Evolutionary conservation across 2,329 filamentous ascomycete species (phyloP).

Genomic region (Fusarium sublunatum): DNA sequence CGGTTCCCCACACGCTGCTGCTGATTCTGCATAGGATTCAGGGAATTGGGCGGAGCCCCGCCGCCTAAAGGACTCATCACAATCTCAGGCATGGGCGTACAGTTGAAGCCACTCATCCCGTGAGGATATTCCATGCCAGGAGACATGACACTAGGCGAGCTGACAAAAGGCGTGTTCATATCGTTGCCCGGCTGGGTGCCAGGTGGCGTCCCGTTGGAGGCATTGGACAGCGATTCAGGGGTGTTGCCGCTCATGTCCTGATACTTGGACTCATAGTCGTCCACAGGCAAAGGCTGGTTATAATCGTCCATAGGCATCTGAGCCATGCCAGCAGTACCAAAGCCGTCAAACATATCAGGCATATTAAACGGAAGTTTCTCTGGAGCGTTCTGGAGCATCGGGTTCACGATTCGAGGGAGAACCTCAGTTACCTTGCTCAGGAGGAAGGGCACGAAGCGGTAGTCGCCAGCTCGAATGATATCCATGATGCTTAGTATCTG

Average conservation of each 20-base stretch:
- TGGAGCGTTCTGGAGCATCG: constrained; percentile 69
- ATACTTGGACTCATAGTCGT: constrained; percentile 57
- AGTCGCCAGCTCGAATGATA: constrained; percentile 77
- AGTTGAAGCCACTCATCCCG: constrained; percentile 56
- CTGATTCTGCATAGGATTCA: constrained; percentile 40
- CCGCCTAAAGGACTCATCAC: constrained; percentile 62
- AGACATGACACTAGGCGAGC: constrained; percentile 66
- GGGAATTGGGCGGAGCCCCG: constrained; percentile 33
- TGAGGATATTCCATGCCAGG: constrained; percentile 63
- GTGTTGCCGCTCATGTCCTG: constrained; percentile 51
- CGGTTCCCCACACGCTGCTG: constrained; percentile 46
- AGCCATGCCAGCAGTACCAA: constrained; percentile 71
- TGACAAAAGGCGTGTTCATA: constrained; percentile 63
- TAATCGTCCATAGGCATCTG: constrained; percentile 63
- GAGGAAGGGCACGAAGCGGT: constrained; percentile 81
- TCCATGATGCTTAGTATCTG: constrained; percentile 75
- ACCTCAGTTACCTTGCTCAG: constrained; percentile 80
- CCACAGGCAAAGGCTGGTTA: constrained; percentile 58
- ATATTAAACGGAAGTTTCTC: constrained; percentile 61
- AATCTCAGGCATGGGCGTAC: constrained; percentile 63
- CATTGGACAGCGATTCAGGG: constrained; percentile 51
- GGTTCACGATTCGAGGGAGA: constrained; percentile 70
- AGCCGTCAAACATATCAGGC: constrained; percentile 73
- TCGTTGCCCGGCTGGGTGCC: constrained; percentile 46
- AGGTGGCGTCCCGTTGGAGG: constrained; percentile 47